These are phyloP conservation scores for Chaetothyriales sp. DNA, from an alignment of 2,329 filamentous ascomycete species.

Conservation along the genomic window DNA sequence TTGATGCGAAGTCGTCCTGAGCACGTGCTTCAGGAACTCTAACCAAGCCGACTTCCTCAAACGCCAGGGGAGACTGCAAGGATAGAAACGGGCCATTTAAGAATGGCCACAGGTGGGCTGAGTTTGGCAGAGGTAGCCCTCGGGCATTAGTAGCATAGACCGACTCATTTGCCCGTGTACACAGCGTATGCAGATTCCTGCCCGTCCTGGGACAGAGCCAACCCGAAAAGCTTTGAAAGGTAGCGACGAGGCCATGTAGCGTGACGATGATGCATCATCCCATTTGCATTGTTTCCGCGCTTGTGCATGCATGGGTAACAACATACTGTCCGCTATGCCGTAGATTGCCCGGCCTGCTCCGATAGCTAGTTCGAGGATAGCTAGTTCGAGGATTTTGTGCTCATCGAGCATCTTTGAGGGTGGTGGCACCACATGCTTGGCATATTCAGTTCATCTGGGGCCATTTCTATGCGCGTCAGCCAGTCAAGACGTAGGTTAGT, in stretches of 20 bases:
- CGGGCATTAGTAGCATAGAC: background rate
- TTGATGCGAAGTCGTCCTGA: conserved; percentile 37
- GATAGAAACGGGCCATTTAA: background rate
- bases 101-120: background rate
- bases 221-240: background rate
- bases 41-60: background rate
- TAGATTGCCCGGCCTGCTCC: too few species aligned
- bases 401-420: too few species aligned
- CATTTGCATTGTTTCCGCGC: too few species aligned
- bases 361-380: too few species aligned
- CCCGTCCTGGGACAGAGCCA: background rate
- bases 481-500: background rate
- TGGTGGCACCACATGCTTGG: too few species aligned
- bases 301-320: too few species aligned
- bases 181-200: background rate
- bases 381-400: too few species aligned
- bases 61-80: background rate
- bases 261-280: too few species aligned
- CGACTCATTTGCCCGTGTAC: background rate
- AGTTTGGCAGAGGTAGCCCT: background rate
- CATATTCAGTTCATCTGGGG: too few species aligned
- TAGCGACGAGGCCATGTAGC: too few species aligned
- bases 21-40: background rate
- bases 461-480: too few species aligned
- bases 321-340: too few species aligned